Base-by-base conservation (phyloP, 345 rosid species). In the thale cress (Arabidopsis thaliana) region DNA sequence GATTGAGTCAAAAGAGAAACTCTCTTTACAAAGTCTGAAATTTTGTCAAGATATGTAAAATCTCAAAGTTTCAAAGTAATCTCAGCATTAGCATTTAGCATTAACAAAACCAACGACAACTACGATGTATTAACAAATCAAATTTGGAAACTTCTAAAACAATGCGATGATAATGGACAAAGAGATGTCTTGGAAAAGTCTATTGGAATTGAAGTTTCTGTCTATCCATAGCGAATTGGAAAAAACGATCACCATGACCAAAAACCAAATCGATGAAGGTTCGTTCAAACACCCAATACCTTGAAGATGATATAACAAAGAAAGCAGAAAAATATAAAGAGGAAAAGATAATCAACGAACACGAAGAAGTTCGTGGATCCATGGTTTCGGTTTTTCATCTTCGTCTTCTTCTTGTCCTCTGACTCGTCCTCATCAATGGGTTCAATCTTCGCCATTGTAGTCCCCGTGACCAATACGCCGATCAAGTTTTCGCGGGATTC, bases 331-430 rank as follows among this genome's bases (percentile, higher is more conserved):
- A 85, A 82, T 58, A 89, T 84, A 77, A 88, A 91, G 72, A 89
- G 84, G 84, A 88, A 91, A 30, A 88, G 53, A 81, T 88, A 88
- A 67, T 93, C 96, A 28, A 93, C 85, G 69, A 86, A 79, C 44
- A 88, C 85, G 78, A 89, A 93, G 73, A 89, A 82, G 16, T 80
- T 76, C 8, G 88, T 84, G 1, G 93, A 86, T 28, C 89, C 91
- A 75, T 85, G 96, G 78, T 81, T 86, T 78, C 86, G 72, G 34
- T 83, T 86, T 76, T 46, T 79, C 74, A 57, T 53, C 82, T 57
- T 73, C 74, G 30, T 68, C 66, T 34, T 65, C 38, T 0, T 23
- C 34, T 52, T 46, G 40, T 52, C 34, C 24, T 65, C 67, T 11
- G 49, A 36, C 42, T 81, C 63, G 28, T 74, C 75, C 2, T 70